Conservation (phyloP, 2,329 filamentous ascomycete species). For the Pestalotiopsis fici region DNA sequence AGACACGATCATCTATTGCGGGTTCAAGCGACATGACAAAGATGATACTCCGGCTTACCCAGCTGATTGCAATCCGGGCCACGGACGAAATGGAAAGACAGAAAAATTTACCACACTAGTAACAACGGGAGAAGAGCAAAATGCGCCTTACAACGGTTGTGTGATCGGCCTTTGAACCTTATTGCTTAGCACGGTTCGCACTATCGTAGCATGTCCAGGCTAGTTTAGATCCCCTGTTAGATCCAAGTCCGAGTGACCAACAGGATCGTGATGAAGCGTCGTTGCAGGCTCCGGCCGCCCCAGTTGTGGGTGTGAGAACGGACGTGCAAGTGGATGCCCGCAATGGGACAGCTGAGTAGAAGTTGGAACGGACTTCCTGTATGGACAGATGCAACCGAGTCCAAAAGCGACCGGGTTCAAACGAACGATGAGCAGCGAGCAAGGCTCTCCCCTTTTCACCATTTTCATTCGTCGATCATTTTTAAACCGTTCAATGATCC, state of each 20-base stretch:
- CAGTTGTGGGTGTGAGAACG: neutral
- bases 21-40: neutral
- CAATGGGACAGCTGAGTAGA: neutral
- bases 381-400: neutral
- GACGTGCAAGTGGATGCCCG: neutral
- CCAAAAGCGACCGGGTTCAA: neutral
- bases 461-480: neutral
- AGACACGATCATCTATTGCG: neutral
- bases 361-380: constrained; percentile 1
- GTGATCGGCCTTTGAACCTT: constrained; percentile 5
- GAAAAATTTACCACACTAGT: neutral
- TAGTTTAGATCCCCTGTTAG: constrained; percentile 1
- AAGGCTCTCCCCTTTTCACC: neutral
- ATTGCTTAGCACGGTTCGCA: neutral
- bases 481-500: neutral
- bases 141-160: neutral
- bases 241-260: neutral
- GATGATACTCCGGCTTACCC: neutral
- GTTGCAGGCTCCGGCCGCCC: neutral
- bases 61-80: neutral
- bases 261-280: neutral
- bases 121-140: neutral
- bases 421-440: neutral
- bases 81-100: neutral
- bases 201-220: neutral